Percentiles rank a stretch among this genome's conserved stretches.
Evolutionary conservation across 768 basidiomycete genomes (phyloP).

Genomic region (Gymnopilus dilepis): DNA sequence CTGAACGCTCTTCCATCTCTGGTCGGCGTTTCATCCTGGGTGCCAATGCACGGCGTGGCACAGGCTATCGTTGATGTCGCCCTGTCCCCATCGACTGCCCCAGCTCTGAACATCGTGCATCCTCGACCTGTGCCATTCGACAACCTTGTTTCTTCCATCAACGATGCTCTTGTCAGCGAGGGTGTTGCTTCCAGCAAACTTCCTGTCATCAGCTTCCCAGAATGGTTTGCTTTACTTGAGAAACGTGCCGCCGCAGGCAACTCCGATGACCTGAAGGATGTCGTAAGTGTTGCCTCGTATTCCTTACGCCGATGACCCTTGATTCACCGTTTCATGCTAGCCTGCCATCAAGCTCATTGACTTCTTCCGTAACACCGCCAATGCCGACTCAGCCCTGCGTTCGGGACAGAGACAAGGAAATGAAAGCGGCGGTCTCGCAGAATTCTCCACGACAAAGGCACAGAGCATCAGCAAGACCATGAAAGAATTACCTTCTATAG

Average conservation of each 20-base stretch:
- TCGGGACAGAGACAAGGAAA: conserved; percentile 7
- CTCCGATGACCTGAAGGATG: conserved; percentile 32
- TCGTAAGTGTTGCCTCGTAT: conserved; percentile 34
- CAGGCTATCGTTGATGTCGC: conserved; percentile 38
- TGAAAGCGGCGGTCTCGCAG: conserved; percentile 24
- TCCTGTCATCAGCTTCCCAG: conserved; percentile 27
- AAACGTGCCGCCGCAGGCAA: conserved; percentile 24
- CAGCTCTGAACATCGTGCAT: conserved; percentile 43
- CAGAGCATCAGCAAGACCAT: conserved; percentile 25
- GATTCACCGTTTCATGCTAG: conserved; percentile 20
- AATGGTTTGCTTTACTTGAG: conserved; percentile 37
- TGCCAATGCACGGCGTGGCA: conserved; percentile 41
- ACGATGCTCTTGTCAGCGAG: conserved; percentile 22
- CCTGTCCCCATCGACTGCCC: conserved; percentile 23
- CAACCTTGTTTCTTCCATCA: conserved; percentile 29
- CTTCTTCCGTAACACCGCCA: conserved; percentile 29
- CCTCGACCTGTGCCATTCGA: conserved; percentile 39
- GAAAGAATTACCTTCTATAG: conserved; percentile 19
- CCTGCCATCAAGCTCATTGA: conserved; percentile 39
- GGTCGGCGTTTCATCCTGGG: conserved; percentile 41
- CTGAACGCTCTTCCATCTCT: conserved; percentile 35
- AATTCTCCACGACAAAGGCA: conserved; percentile 24
- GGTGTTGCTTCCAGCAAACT: conserved; percentile 19
- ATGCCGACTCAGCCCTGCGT: conserved; percentile 23
- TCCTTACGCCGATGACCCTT: background rate